These are phyloP conservation scores for Leucosporidium scottii DNA, from an alignment of 768 basidiomycete genomes.

Conservation along the genomic window DNA sequence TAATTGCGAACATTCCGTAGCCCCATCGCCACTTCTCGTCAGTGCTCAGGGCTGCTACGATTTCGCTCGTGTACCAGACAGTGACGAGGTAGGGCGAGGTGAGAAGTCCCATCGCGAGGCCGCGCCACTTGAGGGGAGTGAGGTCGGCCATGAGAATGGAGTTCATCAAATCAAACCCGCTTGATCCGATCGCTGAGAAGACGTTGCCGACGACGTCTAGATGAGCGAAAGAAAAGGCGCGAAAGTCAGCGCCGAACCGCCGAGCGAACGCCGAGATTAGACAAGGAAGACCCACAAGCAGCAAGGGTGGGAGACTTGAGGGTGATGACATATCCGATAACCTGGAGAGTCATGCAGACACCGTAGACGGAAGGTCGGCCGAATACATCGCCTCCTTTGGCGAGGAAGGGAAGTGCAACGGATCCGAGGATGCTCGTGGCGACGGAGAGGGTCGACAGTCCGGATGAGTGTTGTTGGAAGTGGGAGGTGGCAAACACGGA, in stretches of 20 bases:
- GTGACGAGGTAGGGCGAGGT: too few species aligned
- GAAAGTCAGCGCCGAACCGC: too few species aligned
- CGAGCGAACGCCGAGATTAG: too few species aligned
- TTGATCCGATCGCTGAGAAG: too few species aligned
- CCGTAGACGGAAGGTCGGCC: constrained; percentile 36
- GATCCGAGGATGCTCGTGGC: constrained; percentile 38
- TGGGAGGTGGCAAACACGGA: constrained; percentile 38
- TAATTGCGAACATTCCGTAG: constrained; percentile 16
- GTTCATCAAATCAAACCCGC: too few species aligned
- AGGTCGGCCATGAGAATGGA: too few species aligned
- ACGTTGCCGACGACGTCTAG: too few species aligned
- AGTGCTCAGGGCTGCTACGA: constrained; percentile 11
- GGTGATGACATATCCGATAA: constrained; percentile 40
- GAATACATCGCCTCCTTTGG: constrained; percentile 37
- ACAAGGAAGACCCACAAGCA: constrained; percentile 18
- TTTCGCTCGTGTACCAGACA: constrained; percentile 8
- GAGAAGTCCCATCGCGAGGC: too few species aligned
- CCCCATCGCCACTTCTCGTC: constrained; percentile 15
- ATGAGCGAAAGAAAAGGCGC: too few species aligned
- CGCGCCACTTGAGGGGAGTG: too few species aligned
- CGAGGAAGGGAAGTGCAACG: constrained; percentile 34
- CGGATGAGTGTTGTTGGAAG: constrained; percentile 38
- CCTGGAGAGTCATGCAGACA: constrained; percentile 36
- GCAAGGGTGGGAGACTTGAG: constrained; percentile 35
- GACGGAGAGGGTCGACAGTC: constrained; percentile 39